These are phyloP conservation scores for Microascus cirrosus DNA, from an alignment of 2,329 filamentous ascomycete species.

Conservation along the genomic window DNA sequence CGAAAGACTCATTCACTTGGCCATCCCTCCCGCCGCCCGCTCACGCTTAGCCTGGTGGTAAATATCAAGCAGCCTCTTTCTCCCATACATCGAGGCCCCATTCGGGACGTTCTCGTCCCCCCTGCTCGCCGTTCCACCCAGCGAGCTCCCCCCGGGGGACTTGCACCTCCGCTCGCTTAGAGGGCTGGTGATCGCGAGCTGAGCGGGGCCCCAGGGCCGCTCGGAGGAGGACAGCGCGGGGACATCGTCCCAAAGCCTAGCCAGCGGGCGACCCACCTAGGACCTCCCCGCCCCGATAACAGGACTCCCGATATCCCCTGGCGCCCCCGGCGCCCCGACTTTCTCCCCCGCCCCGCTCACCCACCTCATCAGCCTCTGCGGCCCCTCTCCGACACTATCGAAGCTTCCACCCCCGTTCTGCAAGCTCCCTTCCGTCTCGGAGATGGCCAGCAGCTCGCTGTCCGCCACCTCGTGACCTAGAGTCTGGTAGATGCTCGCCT, in stretches of 20 bases:
- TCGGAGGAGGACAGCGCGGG: neutral
- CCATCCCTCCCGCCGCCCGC: too few relatives aligned
- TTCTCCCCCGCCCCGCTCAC: constrained; percentile 34
- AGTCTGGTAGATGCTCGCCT: constrained; percentile 53
- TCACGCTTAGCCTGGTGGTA: neutral
- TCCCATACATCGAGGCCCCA: neutral
- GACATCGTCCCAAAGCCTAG: neutral
- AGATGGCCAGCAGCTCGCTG: constrained; percentile 69
- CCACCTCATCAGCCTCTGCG: constrained; percentile 36
- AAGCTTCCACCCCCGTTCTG: constrained; percentile 90
- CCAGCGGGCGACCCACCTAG: neutral
- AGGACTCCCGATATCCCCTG: constrained; percentile 62
- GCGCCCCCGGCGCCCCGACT: constrained; percentile 34
- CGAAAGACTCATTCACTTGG: too few relatives aligned
- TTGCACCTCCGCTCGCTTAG: too few relatives aligned
- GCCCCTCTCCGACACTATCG: constrained; percentile 45
- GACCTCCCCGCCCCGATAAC: constrained; percentile 7
- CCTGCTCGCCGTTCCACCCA: too few relatives aligned
- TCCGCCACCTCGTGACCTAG: constrained; percentile 22
- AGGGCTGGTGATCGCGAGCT: neutral
- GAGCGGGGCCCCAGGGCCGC: neutral
- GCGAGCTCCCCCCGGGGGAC: neutral
- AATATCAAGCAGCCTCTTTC: neutral
- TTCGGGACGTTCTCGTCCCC: neutral
- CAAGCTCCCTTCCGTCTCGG: constrained; percentile 78